These are phyloP conservation scores for Colletotrichum sp. DNA, from an alignment of 2,329 filamentous ascomycete species.

Conservation along the genomic window DNA sequence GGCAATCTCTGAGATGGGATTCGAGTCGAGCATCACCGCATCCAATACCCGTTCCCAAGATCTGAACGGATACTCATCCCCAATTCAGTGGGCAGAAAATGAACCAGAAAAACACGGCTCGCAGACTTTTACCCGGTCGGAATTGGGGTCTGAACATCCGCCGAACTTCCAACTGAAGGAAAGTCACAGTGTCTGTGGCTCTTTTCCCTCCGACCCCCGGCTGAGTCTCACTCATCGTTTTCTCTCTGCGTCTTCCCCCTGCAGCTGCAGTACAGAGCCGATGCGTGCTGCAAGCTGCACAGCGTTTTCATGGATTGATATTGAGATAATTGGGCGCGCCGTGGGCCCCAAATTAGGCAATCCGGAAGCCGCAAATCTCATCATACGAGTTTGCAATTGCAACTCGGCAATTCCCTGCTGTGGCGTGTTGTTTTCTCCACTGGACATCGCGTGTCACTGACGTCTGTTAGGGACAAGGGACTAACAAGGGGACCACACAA, in stretches of 20 bases:
- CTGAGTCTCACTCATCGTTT: not conserved
- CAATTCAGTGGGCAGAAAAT: not conserved
- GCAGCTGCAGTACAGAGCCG: not conserved
- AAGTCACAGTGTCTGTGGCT: not conserved
- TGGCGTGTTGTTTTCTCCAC: constrained; percentile 11
- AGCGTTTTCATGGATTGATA: not conserved
- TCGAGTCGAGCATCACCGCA: not conserved
- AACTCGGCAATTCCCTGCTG: constrained; percentile 15
- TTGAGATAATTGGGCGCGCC: not conserved
- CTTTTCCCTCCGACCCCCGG: not conserved
- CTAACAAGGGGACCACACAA: not conserved
- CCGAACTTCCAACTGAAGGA: not conserved
- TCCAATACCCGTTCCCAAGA: not conserved
- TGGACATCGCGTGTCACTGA: constrained; percentile 13
- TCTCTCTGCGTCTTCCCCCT: not conserved
- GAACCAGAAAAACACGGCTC: not conserved
- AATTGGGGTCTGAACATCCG: not conserved
- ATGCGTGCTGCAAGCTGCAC: not conserved
- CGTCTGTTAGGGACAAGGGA: constrained; percentile 11
- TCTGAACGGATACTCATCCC: not conserved
- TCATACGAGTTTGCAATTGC: constrained; percentile 20
- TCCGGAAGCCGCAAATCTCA: constrained; percentile 5
- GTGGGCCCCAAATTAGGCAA: not conserved
- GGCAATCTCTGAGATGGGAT: not conserved
- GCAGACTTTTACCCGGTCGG: not conserved